Conservation (phyloP, 192 early-diverging fungal genomes). For the Gaertneriomyces semiglobifer region DNA sequence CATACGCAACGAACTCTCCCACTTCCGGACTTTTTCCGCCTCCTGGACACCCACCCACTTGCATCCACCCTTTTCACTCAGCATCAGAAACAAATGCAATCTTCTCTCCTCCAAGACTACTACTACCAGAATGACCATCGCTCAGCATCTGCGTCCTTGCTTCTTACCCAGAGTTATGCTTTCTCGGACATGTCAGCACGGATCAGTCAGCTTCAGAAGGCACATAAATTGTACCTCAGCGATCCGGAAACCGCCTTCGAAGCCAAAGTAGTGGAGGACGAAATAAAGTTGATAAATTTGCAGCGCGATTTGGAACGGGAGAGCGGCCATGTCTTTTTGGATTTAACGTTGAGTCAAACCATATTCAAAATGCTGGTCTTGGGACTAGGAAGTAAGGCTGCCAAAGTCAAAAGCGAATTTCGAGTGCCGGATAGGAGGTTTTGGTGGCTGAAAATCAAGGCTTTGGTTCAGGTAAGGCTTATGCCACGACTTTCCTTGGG, state of each 20-base stretch:
- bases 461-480: constrained; percentile 55
- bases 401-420: constrained; percentile 78
- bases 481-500: constrained; percentile 1
- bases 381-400: constrained; percentile 68
- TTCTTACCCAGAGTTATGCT: constrained; percentile 36
- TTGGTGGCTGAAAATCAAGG: constrained; percentile 86
- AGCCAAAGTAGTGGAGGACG: constrained; percentile 71
- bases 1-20: constrained; percentile 82
- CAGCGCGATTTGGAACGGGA: constrained; percentile 78
- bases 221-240: constrained; percentile 69
- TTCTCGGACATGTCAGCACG: constrained; percentile 52
- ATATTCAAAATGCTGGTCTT: constrained; percentile 72
- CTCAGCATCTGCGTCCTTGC: constrained; percentile 57
- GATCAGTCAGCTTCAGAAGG: constrained; percentile 68
- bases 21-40: constrained; percentile 86
- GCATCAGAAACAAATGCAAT: constrained; percentile 74
- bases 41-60: constrained; percentile 73
- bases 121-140: constrained; percentile 94
- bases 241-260: constrained; percentile 71
- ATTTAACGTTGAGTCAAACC: constrained; percentile 80
- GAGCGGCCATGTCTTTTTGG: constrained; percentile 58
- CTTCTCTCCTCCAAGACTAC: constrained; percentile 81
- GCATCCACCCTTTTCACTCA: constrained; percentile 82
- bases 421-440: constrained; percentile 83
- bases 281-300: constrained; percentile 67